Evolutionary conservation across 805 yeast genomes (phyloP).

Genomic region (Saturnispora halmiae): DNA sequence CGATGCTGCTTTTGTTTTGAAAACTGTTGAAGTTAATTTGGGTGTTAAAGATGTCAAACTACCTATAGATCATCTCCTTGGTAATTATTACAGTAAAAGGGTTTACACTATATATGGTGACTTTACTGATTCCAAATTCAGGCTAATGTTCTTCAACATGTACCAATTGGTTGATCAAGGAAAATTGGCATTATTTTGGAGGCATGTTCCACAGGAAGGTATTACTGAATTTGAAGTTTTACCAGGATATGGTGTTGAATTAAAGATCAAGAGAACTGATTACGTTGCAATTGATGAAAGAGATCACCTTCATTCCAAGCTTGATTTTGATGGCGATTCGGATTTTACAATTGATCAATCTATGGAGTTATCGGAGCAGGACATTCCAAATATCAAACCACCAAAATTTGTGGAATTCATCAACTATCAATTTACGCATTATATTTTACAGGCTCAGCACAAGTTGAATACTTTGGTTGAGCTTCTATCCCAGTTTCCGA

Average conservation of each 20-base stretch:
- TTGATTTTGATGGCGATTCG: not conserved
- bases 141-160: slow-evolving; percentile 48
- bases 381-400: slow-evolving; percentile 26
- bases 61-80: slow-evolving; percentile 60
- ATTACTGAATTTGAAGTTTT: slow-evolving; percentile 25
- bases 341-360: not conserved
- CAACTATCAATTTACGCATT: slow-evolving; percentile 35
- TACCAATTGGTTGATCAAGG: slow-evolving; percentile 50
- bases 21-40: slow-evolving; percentile 36
- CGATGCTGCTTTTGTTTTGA: slow-evolving; percentile 72
- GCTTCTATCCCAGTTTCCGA: slow-evolving; percentile 47
- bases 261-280: slow-evolving; percentile 57
- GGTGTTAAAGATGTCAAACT: slow-evolving; percentile 17
- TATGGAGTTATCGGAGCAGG: not conserved
- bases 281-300: slow-evolving; percentile 59
- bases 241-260: slow-evolving; percentile 59
- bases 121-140: slow-evolving; percentile 39
- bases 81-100: slow-evolving; percentile 31
- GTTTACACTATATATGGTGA: slow-evolving; percentile 59
- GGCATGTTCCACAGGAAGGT: slow-evolving; percentile 43
- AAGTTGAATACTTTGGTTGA: slow-evolving; percentile 32
- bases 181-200: slow-evolving; percentile 65
- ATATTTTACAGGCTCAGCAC: slow-evolving; percentile 27
- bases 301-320: slow-evolving; percentile 20
- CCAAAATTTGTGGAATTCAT: slow-evolving; percentile 30